These are phyloP conservation scores for Pseudoscleropodium purum DNA, from an alignment of 225 moss, liverwort and hornwort genomes.

Conservation along the genomic window DNA sequence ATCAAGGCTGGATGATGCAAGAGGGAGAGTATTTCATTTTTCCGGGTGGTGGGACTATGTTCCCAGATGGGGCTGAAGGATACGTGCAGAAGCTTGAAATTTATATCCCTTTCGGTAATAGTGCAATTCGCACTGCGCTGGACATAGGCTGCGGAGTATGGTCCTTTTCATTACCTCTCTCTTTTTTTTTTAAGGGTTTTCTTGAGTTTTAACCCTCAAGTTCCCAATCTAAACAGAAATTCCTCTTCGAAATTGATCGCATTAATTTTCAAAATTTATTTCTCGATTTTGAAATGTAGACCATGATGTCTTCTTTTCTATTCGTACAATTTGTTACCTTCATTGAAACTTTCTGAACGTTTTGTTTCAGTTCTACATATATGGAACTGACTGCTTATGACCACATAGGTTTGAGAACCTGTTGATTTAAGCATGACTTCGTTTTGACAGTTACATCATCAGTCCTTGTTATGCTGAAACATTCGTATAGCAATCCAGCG, in stretches of 20 bases:
- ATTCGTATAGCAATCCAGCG: neutral
- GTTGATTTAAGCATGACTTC: neutral
- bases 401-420: neutral
- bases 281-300: neutral
- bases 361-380: neutral
- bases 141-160: conserved; percentile 61
- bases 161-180: neutral
- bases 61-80: conserved; percentile 39
- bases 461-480: neutral
- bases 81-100: conserved; percentile 43
- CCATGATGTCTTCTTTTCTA: neutral
- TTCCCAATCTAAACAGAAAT: neutral
- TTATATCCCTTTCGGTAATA: conserved; percentile 27
- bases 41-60: conserved; percentile 62
- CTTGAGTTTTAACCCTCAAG: neutral
- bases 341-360: neutral
- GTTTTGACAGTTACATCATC: neutral
- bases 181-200: neutral
- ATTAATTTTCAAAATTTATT: neutral
- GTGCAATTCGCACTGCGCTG: conserved; percentile 40
- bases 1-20: conserved; percentile 59
- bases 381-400: neutral
- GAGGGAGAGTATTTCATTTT: conserved; percentile 50
- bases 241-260: neutral
- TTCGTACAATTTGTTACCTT: neutral